Evolutionary conservation across 2,329 filamentous ascomycete genomes (phyloP), one percentile per base, ranked within the genome.

Genomic region (Rhytidhysteron rufulum): DNA sequence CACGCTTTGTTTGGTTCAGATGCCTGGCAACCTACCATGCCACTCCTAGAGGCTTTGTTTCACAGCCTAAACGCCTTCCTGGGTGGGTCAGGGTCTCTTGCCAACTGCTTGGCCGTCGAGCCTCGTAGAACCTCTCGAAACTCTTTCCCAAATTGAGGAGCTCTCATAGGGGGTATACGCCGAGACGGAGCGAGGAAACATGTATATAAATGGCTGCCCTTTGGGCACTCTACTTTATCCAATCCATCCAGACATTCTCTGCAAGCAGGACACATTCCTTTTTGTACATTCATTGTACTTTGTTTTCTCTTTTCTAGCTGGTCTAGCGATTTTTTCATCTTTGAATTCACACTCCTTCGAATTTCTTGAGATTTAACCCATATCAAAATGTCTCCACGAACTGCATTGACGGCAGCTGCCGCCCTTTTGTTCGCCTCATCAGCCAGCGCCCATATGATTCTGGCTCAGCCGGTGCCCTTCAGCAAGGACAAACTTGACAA

Each of bases 401-500:
- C 72, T 44, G 56, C 34, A 15, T 11, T 80, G 45, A 58, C 77
- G 54, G 73, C 70, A 51, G 57, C 75, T 27, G 72, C 55, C n/a
- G 48, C 79, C 25, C 61, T 72, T 31, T 15, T 35, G 5, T 62
- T 88, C 55, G 74, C 78, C 45, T 66, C 78, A 39, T 49, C 78
- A 34, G 77, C 73, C 54, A 77, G 78, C 41, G 86, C 85, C 25
- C 91, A 97, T 62, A 83, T 96, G 70, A 70, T 78, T 29, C 85
- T 96, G 77, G 66, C 54, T 37, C 71, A 67, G 2, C 90, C 91
- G 0, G 64, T 74, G 2, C 88, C 88, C 0, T 66, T 47, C 87
- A 80, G 53, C 55, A 62, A 66, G 25, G 64, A 77, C 16, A 72
- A 75, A 66, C 8, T 8, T 7, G 24, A 27, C 24, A 93, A 85